Evolutionary conservation across 2,329 filamentous ascomycete species (phyloP).

Genomic region (Penicillium frequentans): DNA sequence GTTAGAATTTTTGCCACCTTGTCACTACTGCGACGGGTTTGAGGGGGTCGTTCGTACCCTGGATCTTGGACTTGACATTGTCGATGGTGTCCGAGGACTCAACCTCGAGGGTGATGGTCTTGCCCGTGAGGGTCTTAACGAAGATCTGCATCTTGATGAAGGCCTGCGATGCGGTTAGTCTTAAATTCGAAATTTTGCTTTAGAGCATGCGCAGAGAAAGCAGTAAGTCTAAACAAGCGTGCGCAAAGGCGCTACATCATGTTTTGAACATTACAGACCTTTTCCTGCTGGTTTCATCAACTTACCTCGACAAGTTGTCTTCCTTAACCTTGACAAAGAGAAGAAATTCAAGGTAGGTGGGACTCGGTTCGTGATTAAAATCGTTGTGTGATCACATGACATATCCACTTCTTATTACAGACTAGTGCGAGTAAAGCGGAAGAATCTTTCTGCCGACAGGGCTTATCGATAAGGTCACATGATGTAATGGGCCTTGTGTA

Average conservation of each 20-base stretch:
- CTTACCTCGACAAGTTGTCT: slow-evolving; percentile 63
- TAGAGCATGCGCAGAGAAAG: background rate
- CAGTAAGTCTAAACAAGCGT: background rate
- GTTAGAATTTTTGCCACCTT: background rate
- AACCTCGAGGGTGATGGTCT: slow-evolving; percentile 99
- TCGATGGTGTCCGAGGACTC: slow-evolving; percentile 99
- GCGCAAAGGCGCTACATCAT: slow-evolving; percentile 7
- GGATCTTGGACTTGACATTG: slow-evolving; percentile 99
- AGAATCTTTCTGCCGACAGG: background rate
- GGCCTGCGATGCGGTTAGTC: slow-evolving; percentile 34
- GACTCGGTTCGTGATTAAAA: slow-evolving; percentile 35
- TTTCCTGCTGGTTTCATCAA: slow-evolving; percentile 9
- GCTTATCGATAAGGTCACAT: background rate
- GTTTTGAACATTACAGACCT: background rate
- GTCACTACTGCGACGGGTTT: background rate
- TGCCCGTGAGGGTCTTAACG: slow-evolving; percentile 82
- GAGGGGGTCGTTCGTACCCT: slow-evolving; percentile 50
- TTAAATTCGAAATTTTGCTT: background rate
- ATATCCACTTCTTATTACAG: background rate
- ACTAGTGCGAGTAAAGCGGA: background rate
- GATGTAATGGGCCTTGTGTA: background rate
- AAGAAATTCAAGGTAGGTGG: slow-evolving; percentile 26
- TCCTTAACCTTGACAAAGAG: slow-evolving; percentile 56
- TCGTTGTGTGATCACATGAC: slow-evolving; percentile 43
- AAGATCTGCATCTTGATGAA: slow-evolving; percentile 55